A percentile compares a stretch with the other conserved stretches of the same genome.
Evolutionary conservation across 1,139 yeast genomes (phyloP).

Genomic region (Saccharomyces hybrid): DNA sequence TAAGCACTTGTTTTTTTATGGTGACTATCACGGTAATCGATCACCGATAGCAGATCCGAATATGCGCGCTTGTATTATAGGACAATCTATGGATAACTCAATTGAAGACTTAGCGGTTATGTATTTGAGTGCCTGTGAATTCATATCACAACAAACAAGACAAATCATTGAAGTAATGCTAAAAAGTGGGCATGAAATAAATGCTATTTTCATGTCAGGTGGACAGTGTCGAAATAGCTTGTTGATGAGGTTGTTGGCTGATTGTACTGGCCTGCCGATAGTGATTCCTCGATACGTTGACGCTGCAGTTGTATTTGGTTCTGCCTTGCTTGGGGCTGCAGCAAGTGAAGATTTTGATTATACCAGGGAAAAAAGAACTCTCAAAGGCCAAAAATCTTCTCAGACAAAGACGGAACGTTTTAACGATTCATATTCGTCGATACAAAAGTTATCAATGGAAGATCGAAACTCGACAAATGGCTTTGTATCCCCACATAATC

Average conservation of each 20-base stretch:
- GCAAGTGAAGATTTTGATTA: slow-evolving; percentile 38
- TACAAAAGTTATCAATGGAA: background rate
- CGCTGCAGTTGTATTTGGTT: slow-evolving; percentile 93
- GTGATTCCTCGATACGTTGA: slow-evolving; percentile 91
- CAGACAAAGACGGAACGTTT: background rate
- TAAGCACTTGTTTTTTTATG: slow-evolving; percentile 81
- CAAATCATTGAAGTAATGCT: slow-evolving; percentile 87
- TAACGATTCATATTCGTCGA: background rate
- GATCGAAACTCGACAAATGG: background rate
- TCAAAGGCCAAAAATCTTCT: slow-evolving; percentile 1
- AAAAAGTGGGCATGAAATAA: slow-evolving; percentile 66
- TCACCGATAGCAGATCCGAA: slow-evolving; percentile 92
- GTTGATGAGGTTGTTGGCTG: slow-evolving; percentile 82
- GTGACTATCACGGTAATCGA: slow-evolving; percentile 94
- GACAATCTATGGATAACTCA: slow-evolving; percentile 84
- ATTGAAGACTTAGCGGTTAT: slow-evolving; percentile 76
- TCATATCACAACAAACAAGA: slow-evolving; percentile 94
- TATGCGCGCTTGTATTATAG: slow-evolving; percentile 91
- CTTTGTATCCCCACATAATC: background rate
- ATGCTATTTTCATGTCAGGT: slow-evolving; percentile 82
- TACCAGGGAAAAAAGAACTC: slow-evolving; percentile 5
- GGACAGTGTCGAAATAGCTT: slow-evolving; percentile 93
- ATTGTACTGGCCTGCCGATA: slow-evolving; percentile 88
- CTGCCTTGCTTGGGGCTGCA: slow-evolving; percentile 90
- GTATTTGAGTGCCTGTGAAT: slow-evolving; percentile 91